Conservation (phyloP, 352 stramenopile genomes). For the Globisporangium apiculatum region DNA sequence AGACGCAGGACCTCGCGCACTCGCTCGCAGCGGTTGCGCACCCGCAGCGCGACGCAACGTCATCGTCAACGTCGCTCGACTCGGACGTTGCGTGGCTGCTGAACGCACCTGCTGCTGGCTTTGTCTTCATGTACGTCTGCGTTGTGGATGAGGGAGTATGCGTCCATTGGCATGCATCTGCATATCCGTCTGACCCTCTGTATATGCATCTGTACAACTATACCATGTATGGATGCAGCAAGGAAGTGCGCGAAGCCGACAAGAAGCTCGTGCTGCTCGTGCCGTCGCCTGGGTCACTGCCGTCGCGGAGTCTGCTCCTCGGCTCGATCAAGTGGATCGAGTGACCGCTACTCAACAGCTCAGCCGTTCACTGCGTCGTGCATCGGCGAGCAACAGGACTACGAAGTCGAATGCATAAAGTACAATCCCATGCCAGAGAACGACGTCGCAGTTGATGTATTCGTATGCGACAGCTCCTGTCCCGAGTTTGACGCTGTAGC, state of each 20-base stretch:
- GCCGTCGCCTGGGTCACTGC: slow-evolving; percentile 67
- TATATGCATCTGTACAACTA: background rate
- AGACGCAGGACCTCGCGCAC: slow-evolving; percentile 63
- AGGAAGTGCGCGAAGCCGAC: slow-evolving; percentile 67
- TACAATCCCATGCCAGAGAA: too few species aligned
- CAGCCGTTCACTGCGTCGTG: too few species aligned
- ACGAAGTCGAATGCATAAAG: too few species aligned
- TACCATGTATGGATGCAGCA: slow-evolving; percentile 24
- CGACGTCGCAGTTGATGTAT: too few species aligned
- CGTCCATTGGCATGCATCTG: background rate
- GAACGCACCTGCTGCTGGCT: slow-evolving; percentile 51
- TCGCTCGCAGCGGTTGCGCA: slow-evolving; percentile 70
- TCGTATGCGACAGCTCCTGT: too few species aligned
- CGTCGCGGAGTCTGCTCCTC: slow-evolving; percentile 70
- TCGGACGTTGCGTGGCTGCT: slow-evolving; percentile 62
- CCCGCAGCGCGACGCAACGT: slow-evolving; percentile 22
- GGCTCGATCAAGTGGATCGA: slow-evolving; percentile 87
- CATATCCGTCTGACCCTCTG: background rate
- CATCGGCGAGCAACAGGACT: too few species aligned
- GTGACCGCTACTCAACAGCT: slow-evolving; percentile 11
- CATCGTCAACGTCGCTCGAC: slow-evolving; percentile 14
- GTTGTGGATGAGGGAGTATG: background rate
- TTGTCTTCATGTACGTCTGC: slow-evolving; percentile 74
- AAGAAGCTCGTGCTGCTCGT: slow-evolving; percentile 81
- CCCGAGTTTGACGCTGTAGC: too few species aligned